Conservation (phyloP, 2,329 filamentous ascomycete genomes). For the Fusarium hainanense region DNA sequence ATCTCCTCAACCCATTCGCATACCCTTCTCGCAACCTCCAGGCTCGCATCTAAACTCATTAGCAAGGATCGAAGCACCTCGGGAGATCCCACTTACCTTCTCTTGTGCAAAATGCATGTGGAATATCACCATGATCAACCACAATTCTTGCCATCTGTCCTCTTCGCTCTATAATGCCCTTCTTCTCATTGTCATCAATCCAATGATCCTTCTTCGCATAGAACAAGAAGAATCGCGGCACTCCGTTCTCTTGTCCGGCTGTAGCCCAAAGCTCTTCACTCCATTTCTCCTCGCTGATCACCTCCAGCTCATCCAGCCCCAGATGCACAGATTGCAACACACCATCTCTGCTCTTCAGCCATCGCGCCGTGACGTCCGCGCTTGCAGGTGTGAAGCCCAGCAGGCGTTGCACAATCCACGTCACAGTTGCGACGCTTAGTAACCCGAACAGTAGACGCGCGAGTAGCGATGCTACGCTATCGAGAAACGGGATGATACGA, state of each 20-base stretch:
- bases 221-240: constrained; percentile 67
- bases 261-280: constrained; percentile 68
- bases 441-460: constrained; percentile 58
- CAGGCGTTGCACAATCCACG: constrained; percentile 56
- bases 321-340: constrained; percentile 70
- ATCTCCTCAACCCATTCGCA: constrained; percentile 31
- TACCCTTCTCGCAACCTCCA: constrained; percentile 34
- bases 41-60: constrained; percentile 27
- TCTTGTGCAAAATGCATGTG: constrained; percentile 69
- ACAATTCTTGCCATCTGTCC: constrained; percentile 59
- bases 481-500: constrained; percentile 56
- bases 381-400: constrained; percentile 62
- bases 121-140: constrained; percentile 66
- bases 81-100: constrained; percentile 47
- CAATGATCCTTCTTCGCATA: constrained; percentile 71
- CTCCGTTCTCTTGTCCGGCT: constrained; percentile 26
- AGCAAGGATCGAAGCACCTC: not conserved
- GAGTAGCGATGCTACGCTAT: constrained; percentile 53
- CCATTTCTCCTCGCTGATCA: constrained; percentile 69
- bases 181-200: constrained; percentile 67
- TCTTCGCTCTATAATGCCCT: constrained; percentile 64
- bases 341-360: constrained; percentile 67
- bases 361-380: constrained; percentile 62
- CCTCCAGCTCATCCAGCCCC: constrained; percentile 69
- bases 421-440: constrained; percentile 54